phyloP scores from a whole-genome alignment of 2,329 filamentous ascomycete genomes.

The Polychaeton citri region DNA sequence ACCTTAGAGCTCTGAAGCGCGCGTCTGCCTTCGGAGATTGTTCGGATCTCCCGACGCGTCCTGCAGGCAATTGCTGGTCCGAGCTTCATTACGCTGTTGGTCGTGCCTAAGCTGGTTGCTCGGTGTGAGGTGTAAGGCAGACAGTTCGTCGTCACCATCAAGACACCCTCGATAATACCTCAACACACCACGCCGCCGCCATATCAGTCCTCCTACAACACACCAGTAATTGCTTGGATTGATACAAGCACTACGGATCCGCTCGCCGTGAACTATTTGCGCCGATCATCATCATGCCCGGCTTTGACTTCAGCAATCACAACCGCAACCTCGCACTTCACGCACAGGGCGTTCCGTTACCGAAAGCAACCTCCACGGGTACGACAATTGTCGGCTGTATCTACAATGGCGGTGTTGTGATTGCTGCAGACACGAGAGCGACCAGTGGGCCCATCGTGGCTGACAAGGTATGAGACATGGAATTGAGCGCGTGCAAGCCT shows the following conservation, averaged over 20 bases:
- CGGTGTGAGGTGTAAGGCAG: no score
- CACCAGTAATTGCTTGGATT: no score
- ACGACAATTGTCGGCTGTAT: constrained; percentile 98
- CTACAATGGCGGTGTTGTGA: constrained; percentile 93
- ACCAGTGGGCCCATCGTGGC: constrained; percentile 96
- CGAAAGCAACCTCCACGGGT: constrained; percentile 96
- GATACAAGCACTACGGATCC: no score
- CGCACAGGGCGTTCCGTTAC: constrained; percentile 81
- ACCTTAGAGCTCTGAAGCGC: not conserved
- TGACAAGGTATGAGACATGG: constrained; percentile 56
- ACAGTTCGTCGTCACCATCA: not conserved
- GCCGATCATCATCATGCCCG: no score
- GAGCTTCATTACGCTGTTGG: no score
- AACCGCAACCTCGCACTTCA: constrained; percentile 96
- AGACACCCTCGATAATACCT: no score
- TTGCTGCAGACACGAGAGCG: constrained; percentile 94
- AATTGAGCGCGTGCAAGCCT: no score
- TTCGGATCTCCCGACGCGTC: not conserved
- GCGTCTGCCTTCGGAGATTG: not conserved
- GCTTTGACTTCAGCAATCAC: constrained; percentile 99
- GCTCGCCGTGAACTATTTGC: no score
- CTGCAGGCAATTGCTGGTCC: no score
- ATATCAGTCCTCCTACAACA: no score
- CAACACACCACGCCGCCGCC: no score
- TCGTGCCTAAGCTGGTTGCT: no score